These are phyloP conservation scores for Cornus suecica DNA, from an alignment of 148 eudicot genomes.

Conservation along the genomic window DNA sequence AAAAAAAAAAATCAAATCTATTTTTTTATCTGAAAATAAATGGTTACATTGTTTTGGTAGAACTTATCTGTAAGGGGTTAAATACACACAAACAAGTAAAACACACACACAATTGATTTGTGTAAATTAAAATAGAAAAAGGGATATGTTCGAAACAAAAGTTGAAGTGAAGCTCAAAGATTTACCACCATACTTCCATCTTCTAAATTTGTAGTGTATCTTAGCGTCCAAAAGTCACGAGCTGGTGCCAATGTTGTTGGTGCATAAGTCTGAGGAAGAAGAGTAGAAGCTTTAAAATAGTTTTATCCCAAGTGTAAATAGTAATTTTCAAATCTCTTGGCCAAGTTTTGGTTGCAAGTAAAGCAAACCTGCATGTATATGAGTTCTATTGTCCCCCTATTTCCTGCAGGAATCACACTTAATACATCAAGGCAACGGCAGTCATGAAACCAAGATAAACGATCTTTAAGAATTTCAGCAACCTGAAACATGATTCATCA, in stretches of 20 bases:
- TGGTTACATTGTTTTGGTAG: neutral
- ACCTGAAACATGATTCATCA: constrained; percentile 27
- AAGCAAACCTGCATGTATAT: constrained; percentile 57
- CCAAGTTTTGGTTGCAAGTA: neutral
- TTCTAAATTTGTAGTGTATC: constrained; percentile 54
- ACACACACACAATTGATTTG: neutral
- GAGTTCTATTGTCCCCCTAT: constrained; percentile 67
- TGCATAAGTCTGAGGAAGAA: constrained; percentile 42
- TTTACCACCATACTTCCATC: constrained; percentile 71
- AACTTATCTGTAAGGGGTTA: neutral
- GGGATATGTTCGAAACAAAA: neutral
- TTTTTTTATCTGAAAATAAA: neutral
- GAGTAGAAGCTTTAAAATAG: neutral
- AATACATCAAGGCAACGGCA: constrained; percentile 54
- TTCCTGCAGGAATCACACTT: constrained; percentile 48
- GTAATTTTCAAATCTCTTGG: neutral
- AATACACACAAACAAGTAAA: neutral
- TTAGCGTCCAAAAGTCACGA: constrained; percentile 68
- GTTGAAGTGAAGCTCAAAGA: neutral
- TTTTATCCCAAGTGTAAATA: neutral
- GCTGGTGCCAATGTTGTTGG: constrained; percentile 65
- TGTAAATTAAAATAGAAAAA: too few relatives aligned
- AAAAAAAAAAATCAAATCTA: too few relatives aligned
- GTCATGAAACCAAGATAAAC: constrained; percentile 63
- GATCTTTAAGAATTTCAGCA: constrained; percentile 69